Evolutionary conservation across 1,284 basidiomycete species (phyloP), one percentile per base, ranked within the genome.

Genomic region (Termitomyces sp.): DNA sequence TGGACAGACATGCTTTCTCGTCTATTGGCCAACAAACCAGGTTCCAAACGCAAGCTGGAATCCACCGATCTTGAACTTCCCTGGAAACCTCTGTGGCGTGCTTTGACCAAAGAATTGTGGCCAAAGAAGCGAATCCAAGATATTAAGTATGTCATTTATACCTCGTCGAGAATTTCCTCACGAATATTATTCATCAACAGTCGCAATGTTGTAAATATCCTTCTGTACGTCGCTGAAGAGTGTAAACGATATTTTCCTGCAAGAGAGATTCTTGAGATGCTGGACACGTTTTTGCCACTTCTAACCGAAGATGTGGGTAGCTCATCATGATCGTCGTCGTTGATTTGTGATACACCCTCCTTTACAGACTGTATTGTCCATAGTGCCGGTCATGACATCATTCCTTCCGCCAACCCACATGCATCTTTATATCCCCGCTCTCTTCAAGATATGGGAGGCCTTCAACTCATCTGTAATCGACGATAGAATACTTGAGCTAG

Each of bases 371-470:
- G 70, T 82, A 21, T 70, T 89, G 53, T 82, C 80, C 8, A 83
- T 90, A 72, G 69, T 88, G 28, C 86, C 88, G 5, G 83, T 90
- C 17, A 64, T 92, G 55, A 84, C 83, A 9, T 87, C 86, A 0
- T 94, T 94, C 70, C 71, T 94, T 26, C 92, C 91, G 5, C 80
- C 81, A 3, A 81, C 80, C 1, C 78, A 86, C 62, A 79, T 78
- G 9, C 79, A 88, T 54, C 72, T 83, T 19, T 94, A 92, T 67
- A 70, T 92, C 46, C 86, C 88, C 28, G 66, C 82, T 0, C 65
- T 92, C 10, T 93, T 94, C 73, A 86, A 81, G 56, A 73, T 94
- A 0, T 94, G 93, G 91, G 86, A 92, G 65, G 84, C 87, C 3
- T 91, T 93, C 68, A 91, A 92, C 64, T 91, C 90, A 0, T 80